Evolutionary conservation across 306 rosid genomes (phyloP).

Genomic region (Phaseolus lunatus): DNA sequence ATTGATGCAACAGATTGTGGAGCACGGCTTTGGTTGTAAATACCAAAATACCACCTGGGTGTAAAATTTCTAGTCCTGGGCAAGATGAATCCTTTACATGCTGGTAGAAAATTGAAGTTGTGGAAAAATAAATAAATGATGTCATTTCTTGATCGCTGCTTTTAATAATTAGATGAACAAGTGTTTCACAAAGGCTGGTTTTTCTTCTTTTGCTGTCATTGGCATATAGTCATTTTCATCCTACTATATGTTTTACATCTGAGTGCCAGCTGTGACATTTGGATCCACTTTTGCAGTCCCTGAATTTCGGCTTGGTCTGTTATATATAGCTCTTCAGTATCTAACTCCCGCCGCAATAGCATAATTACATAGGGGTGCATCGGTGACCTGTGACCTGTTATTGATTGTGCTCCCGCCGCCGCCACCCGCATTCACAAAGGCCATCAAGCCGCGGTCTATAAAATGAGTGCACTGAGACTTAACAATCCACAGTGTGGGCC

Average conservation of each 20-base stretch:
- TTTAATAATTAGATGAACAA: background rate
- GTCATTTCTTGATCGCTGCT: constrained; percentile 8
- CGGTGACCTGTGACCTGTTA: constrained; percentile 42
- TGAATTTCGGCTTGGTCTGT: constrained; percentile 31
- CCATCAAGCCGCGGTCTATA: constrained; percentile 22
- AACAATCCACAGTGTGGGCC: constrained; percentile 47
- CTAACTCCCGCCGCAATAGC: constrained; percentile 27
- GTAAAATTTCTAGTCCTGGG: constrained; percentile 35
- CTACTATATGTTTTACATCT: background rate
- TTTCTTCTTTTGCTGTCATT: background rate
- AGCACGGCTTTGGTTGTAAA: constrained; percentile 29
- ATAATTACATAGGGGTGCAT: constrained; percentile 34
- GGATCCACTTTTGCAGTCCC: constrained; percentile 29
- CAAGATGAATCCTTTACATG: constrained; percentile 46
- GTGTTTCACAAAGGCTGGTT: background rate
- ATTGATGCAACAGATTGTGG: constrained; percentile 11
- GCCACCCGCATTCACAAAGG: constrained; percentile 51
- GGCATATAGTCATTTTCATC: constrained; percentile 25
- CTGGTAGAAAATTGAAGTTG: constrained; percentile 42
- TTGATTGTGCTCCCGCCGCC: constrained; percentile 37
- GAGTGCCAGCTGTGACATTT: constrained; percentile 49
- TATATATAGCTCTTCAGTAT: background rate
- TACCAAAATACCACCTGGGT: background rate
- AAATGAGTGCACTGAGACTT: constrained; percentile 44
- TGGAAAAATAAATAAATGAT: constrained; percentile 1